Evolutionary conservation across 2,329 filamentous ascomycete genomes (phyloP).

Genomic region (Ceratocystis huliohia): DNA sequence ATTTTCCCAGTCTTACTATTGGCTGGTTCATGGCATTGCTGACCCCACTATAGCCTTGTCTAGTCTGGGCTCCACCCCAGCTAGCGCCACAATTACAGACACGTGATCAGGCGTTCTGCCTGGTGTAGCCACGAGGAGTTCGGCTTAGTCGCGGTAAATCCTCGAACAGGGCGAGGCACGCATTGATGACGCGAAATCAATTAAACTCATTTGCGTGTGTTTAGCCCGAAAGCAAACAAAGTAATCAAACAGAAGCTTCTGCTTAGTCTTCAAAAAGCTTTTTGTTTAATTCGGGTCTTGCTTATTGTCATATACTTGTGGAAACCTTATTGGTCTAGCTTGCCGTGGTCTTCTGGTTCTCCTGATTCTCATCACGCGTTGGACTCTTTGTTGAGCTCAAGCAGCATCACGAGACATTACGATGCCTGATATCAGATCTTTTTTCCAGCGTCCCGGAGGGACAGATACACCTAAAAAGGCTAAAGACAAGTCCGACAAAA

Average conservation of each 20-base stretch:
- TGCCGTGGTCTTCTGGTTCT: neutral
- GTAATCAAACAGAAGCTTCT: neutral
- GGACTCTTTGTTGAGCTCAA: neutral
- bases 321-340: neutral
- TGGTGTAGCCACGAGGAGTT: neutral
- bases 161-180: neutral
- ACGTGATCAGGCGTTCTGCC: constrained; percentile 19
- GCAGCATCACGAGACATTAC: neutral
- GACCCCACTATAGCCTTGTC: constrained; percentile 12
- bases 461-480: constrained; percentile 38
- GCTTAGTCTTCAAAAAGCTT: neutral
- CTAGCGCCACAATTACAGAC: neutral
- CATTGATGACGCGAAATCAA: constrained; percentile 18
- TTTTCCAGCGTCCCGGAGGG: constrained; percentile 68
- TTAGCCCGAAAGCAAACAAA: neutral
- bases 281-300: neutral
- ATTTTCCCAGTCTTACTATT: constrained; percentile 7
- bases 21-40: neutral
- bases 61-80: neutral
- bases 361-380: neutral
- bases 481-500: constrained; percentile 35
- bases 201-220: constrained; percentile 10
- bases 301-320: neutral
- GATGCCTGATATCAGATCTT: constrained; percentile 67
- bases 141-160: constrained; percentile 5